Evolutionary conservation across 1,139 yeast genomes (phyloP).

Genomic region (Candida frijolesensis): DNA sequence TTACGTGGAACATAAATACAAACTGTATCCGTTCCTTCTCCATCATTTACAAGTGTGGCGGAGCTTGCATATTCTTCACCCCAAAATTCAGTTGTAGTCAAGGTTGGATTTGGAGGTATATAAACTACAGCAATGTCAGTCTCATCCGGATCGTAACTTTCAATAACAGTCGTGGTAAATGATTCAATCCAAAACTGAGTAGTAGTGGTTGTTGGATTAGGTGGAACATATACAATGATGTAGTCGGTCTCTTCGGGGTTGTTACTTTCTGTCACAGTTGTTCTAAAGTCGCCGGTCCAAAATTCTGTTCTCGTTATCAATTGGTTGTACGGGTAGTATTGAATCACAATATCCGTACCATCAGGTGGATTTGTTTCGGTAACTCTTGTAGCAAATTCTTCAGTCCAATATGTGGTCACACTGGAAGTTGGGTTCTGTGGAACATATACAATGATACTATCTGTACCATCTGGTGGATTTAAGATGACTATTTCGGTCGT

Average conservation of each 20-base stretch:
- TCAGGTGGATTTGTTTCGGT: background rate
- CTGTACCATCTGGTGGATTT: slow-evolving; percentile 3
- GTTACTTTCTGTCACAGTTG: slow-evolving; percentile 10
- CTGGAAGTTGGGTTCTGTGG: slow-evolving; percentile 16
- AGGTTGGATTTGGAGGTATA: slow-evolving; percentile 18
- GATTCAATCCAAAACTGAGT: slow-evolving; percentile 14
- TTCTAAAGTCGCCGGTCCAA: slow-evolving; percentile 16
- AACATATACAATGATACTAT: slow-evolving; percentile 9
- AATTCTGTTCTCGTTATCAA: slow-evolving; percentile 7
- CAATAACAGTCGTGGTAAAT: slow-evolving; percentile 10
- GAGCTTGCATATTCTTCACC: slow-evolving; percentile 5
- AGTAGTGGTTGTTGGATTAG: slow-evolving; percentile 16
- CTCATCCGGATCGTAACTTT: slow-evolving; percentile 15
- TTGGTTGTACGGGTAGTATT: slow-evolving; percentile 19
- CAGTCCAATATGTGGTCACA: background rate
- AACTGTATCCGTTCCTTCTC: slow-evolving; percentile 19
- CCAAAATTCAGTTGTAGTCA: slow-evolving; percentile 14
- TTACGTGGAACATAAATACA: slow-evolving; percentile 20
- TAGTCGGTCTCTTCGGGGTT: slow-evolving; percentile 17
- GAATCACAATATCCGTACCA: slow-evolving; percentile 19
- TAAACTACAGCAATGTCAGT: slow-evolving; percentile 18
- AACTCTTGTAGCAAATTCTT: background rate
- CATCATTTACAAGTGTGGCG: slow-evolving; percentile 12
- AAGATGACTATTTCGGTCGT: slow-evolving; percentile 13
- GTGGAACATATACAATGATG: slow-evolving; percentile 17